Percentiles rank a stretch among this genome's conserved stretches.
phyloP scores from a whole-genome alignment of 2,329 filamentous ascomycete genomes.

The Bisporella sp. region DNA sequence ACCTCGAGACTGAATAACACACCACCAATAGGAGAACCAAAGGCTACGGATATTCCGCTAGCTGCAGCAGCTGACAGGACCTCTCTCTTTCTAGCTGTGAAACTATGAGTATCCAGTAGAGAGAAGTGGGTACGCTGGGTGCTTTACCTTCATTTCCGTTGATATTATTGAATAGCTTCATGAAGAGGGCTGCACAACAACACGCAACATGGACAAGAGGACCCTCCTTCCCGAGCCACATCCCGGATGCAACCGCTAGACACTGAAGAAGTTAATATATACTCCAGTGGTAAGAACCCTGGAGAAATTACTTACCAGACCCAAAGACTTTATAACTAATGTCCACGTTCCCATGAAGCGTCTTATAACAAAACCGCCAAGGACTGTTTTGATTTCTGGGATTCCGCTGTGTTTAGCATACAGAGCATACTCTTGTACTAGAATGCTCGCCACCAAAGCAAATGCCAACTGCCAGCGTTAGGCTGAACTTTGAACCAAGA shows the following conservation, averaged over 20 bases:
- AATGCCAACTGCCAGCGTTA: constrained; percentile 55
- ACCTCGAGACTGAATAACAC: constrained; percentile 93
- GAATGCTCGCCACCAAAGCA: constrained; percentile 66
- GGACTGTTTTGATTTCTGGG: constrained; percentile 92
- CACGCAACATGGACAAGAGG: constrained; percentile 94
- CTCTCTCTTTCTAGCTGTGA: constrained; percentile 78
- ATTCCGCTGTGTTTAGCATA: constrained; percentile 95
- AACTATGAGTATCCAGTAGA: constrained; percentile 16
- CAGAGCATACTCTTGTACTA: constrained; percentile 78
- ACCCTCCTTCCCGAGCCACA: constrained; percentile 96
- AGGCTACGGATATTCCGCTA: constrained; percentile 51
- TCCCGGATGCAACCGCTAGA: constrained; percentile 83
- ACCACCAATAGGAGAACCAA: constrained; percentile 71
- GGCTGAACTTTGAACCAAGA: neutral
- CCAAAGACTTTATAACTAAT: constrained; percentile 80
- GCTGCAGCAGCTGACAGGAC: constrained; percentile 85
- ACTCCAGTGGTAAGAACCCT: neutral
- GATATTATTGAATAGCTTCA: constrained; percentile 77
- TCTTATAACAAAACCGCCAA: constrained; percentile 89
- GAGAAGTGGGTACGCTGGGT: constrained; percentile 8
- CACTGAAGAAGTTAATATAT: constrained; percentile 46
- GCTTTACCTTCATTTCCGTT: constrained; percentile 74
- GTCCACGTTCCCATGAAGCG: constrained; percentile 86
- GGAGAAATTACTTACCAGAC: constrained; percentile 52
- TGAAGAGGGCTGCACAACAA: constrained; percentile 90